phyloP scores from a whole-genome alignment of 768 basidiomycete genomes.

The Podaxis pistillaris region DNA sequence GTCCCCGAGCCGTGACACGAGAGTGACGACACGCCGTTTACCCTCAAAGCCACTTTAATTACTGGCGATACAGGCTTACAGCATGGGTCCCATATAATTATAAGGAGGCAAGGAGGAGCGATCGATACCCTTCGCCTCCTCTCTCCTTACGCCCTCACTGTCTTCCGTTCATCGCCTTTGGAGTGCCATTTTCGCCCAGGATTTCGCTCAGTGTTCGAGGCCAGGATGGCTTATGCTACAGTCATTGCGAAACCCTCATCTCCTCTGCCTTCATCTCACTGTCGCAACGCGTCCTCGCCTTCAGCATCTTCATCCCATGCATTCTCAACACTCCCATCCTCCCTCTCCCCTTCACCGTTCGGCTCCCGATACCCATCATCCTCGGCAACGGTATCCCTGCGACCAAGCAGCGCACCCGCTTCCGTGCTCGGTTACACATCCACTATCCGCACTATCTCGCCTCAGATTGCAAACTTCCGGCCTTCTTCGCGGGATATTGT shows the following conservation, averaged over 20 bases:
- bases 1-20: background rate
- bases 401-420: background rate
- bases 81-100: conserved; percentile 3
- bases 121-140: background rate
- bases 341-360: background rate
- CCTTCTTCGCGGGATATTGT: conserved; percentile 42
- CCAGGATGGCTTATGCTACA: background rate
- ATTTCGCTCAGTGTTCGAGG: background rate
- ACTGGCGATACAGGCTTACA: conserved; percentile 8
- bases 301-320: background rate
- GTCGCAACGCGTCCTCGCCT: background rate
- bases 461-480: conserved; percentile 26
- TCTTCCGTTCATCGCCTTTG: background rate
- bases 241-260: background rate
- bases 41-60: background rate
- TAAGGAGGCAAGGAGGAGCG: background rate
- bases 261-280: background rate
- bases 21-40: background rate
- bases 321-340: background rate
- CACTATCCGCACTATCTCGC: conserved; percentile 10
- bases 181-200: background rate
- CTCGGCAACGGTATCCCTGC: background rate
- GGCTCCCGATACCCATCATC: background rate
- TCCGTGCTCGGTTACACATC: conserved; percentile 1
- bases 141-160: background rate